Base-by-base conservation (phyloP, 2,329 filamentous ascomycete species). In the Paecilomyces niveus region DNA sequence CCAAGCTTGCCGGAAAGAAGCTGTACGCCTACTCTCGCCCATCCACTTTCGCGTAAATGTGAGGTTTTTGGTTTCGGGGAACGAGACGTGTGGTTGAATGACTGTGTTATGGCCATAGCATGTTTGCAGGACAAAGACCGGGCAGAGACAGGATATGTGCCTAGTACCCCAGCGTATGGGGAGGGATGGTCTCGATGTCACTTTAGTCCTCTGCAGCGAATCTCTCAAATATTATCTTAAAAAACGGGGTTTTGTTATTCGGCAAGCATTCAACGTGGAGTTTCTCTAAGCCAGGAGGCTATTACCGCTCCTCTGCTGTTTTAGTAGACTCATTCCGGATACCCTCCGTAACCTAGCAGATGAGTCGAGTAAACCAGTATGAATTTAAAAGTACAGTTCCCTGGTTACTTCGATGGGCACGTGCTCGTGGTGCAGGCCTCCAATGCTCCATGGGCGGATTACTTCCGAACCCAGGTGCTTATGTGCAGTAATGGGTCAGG, bases 41-140 rank as follows among this genome's bases (percentile, higher is more conserved):
- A 75, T 90, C 90, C 75, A 99, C 94, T 80, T 97, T 97, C 86
- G 94, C 92, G 85, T 97, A 92, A 85, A 85, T 76, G 81, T 71
- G 68, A 70, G 59, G 66, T 68, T 70, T 65, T 69, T 63, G 66
- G 64, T 69, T 70, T 66, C 62, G 63, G 70, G 63, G 64, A 63
- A 65, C 63, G 71, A 71, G 68, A 67, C 73, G 72, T 74, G 70
- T 63, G 68, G 70, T 72, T 74, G 69, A 73, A 74, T 71, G 69
- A 73, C 70, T 74, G 67, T 71, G 70, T 72, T 68, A 73, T 70
- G 72, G 72, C 72, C 70, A 74, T 71, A 71, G 69, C 70, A 73
- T 74, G 70, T 69, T 73, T 67, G 66, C 68, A 72, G 71, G 70
- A 72, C 66, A 69, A 63, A 64, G 68, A 69, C 67, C 67, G 67